Conservation (phyloP, 306 rosid species). For the Pyrus bretschneideri region DNA sequence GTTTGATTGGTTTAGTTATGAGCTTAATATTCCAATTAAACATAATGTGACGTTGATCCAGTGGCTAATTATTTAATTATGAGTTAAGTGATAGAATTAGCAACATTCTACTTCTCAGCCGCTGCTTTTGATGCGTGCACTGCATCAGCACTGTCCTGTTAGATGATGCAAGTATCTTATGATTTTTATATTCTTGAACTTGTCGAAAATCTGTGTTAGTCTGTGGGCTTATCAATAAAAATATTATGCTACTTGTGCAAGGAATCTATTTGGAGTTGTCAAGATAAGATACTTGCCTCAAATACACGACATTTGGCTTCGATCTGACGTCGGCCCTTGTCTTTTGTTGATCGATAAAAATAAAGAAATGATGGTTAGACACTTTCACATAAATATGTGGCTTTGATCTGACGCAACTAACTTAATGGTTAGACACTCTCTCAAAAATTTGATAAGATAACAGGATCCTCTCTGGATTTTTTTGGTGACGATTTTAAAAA, state of each 20-base stretch:
- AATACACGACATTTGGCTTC: not conserved
- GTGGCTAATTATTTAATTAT: not conserved
- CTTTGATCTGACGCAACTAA: too few species aligned
- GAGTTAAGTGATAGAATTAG: not conserved
- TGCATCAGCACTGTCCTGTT: not conserved
- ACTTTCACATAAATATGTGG: too few species aligned
- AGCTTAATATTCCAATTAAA: not conserved
- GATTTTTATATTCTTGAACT: not conserved
- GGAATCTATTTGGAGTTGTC: slow-evolving; percentile 16
- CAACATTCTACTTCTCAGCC: not conserved
- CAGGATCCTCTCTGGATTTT: too few species aligned
- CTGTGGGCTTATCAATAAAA: not conserved
- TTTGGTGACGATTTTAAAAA: too few species aligned
- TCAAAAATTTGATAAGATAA: too few species aligned
- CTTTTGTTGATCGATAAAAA: not conserved
- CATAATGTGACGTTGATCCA: not conserved
- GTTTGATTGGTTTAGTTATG: slow-evolving; percentile 2
- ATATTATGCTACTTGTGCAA: slow-evolving; percentile 18
- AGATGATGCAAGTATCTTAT: not conserved
- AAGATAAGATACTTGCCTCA: slow-evolving; percentile 30
- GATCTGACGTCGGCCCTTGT: not conserved
- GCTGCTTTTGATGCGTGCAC: not conserved
- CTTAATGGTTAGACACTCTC: too few species aligned
- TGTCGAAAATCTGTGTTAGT: slow-evolving; percentile 20
- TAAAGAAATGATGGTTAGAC: too few species aligned